Conservation (phyloP, 345 rosid species). For the Dovyalis caffra region DNA sequence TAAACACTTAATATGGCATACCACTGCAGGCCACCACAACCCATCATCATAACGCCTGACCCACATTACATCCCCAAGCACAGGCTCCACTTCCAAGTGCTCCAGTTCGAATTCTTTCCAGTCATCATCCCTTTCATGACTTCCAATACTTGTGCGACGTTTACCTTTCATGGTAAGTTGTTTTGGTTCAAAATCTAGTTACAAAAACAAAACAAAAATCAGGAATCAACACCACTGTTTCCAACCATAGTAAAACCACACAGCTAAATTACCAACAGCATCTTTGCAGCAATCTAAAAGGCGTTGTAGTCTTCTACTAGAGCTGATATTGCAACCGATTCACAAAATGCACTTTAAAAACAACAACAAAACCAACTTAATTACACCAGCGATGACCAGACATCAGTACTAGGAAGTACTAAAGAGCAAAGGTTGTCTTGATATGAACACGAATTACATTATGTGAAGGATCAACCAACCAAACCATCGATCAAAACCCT, state of each 20-base stretch:
- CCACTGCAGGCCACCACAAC: conserved; percentile 71
- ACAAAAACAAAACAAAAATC: not conserved
- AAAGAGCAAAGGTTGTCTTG: not conserved
- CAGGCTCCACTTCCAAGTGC: conserved; percentile 22
- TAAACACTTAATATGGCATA: conserved; percentile 15
- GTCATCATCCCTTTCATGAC: conserved; percentile 10
- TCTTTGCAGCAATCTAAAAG: not conserved
- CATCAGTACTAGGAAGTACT: not conserved
- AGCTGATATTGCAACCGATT: not conserved
- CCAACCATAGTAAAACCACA: not conserved
- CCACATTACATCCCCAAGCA: conserved; percentile 48
- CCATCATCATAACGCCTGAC: conserved; percentile 30
- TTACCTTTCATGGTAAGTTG: conserved; percentile 23
- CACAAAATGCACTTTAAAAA: not conserved
- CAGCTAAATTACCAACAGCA: not conserved
- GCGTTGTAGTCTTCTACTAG: not conserved
- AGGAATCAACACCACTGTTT: not conserved
- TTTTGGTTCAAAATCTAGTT: conserved; percentile 13
- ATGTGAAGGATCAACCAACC: conserved; percentile 1
- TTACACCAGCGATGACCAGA: not conserved
- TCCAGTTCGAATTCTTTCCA: conserved; percentile 21
- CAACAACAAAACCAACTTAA: not conserved
- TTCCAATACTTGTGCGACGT: conserved; percentile 12
- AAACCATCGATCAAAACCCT: no score
- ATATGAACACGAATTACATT: not conserved